Conservation (phyloP, 345 rosid species). For the Microcos paniculata region DNA sequence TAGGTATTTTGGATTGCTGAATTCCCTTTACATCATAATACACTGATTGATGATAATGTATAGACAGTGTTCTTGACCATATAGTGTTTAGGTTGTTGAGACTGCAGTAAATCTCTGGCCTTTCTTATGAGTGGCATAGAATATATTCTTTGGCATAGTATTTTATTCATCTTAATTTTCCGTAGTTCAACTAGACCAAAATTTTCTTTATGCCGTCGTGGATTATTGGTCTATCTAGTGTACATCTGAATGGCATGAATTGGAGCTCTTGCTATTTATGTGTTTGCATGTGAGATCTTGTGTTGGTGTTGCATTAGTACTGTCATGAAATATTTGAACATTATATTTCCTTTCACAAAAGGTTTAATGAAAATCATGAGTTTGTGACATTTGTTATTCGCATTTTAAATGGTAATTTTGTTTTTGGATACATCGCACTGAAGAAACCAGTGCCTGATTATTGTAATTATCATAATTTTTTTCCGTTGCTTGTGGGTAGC, state of each 20-base stretch:
- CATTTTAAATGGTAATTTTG: neutral
- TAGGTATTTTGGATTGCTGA: conserved; percentile 26
- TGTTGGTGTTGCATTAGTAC: neutral
- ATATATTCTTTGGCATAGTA: neutral
- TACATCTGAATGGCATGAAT: neutral
- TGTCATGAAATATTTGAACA: neutral
- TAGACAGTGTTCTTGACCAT: neutral
- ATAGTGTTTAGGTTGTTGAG: neutral
- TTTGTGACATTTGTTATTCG: neutral
- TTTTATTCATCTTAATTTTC: neutral
- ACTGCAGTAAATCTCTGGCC: neutral
- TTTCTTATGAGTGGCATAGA: neutral
- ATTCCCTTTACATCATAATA: neutral
- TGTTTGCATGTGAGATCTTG: neutral
- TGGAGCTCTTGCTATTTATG: neutral
- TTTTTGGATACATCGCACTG: neutral
- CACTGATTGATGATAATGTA: neutral
- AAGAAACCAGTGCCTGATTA: neutral
- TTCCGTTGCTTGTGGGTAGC: neutral
- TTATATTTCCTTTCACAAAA: conserved; percentile 1
- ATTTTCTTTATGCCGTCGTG: neutral
- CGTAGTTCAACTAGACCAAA: neutral
- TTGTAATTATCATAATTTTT: neutral
- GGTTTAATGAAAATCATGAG: neutral
- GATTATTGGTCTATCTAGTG: neutral